Percentiles rank a stretch among this genome's conserved stretches.
phyloP scores from a whole-genome alignment of 257 asterid species.

The Mitragyna speciosa region DNA sequence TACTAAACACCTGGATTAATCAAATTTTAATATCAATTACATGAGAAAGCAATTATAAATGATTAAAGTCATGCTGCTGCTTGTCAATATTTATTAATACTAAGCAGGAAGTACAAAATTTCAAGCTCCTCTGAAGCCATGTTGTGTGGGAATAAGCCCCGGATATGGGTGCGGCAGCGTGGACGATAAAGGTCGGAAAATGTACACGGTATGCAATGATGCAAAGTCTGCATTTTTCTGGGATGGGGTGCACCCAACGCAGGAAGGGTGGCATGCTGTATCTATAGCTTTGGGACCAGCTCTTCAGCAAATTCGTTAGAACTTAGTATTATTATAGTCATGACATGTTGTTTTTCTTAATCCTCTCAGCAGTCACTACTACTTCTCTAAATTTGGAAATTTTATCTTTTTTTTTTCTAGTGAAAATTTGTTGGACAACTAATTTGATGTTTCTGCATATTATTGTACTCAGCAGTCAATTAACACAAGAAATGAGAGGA shows the following conservation, averaged over 20 bases:
- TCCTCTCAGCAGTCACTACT: too few species aligned
- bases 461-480: neutral
- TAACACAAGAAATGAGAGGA: neutral
- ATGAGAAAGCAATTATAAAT: neutral
- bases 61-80: neutral
- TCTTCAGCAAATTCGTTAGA: slow-evolving; percentile 35
- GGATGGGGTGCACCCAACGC: slow-evolving; percentile 80
- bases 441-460: neutral
- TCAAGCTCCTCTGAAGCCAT: slow-evolving; percentile 67
- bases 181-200: slow-evolving; percentile 51
- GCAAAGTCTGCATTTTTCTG: slow-evolving; percentile 69
- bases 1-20: neutral
- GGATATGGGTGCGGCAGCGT: slow-evolving; percentile 51
- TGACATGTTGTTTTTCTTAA: neutral
- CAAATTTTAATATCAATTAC: neutral
- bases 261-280: slow-evolving; percentile 86
- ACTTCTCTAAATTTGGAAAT: neutral
- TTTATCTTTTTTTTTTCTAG: neutral
- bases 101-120: slow-evolving; percentile 53
- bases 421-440: neutral
- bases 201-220: slow-evolving; percentile 67
- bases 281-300: slow-evolving; percentile 36
- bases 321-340: neutral
- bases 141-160: slow-evolving; percentile 58
- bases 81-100: neutral